Evolutionary conservation across 768 basidiomycete species (phyloP), one percentile per base, ranked within the genome.

Genomic region (Inosperma sp.): DNA sequence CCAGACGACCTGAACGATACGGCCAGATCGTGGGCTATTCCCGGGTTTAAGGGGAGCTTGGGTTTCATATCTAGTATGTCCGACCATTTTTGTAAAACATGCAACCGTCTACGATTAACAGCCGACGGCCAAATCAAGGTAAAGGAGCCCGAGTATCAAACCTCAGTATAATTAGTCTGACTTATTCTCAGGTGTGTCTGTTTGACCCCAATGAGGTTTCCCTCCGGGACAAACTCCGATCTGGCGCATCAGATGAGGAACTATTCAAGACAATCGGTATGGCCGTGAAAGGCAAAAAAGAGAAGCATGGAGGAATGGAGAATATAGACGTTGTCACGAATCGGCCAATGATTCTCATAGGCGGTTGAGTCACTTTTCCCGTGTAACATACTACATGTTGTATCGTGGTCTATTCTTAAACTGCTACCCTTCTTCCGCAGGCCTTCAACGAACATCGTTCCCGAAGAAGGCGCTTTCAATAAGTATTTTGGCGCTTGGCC

Each of bases 41-140:
- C 85, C 0, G 85, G 84, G 5, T 80, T 83, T 62, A 56, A 54
- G 52, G 91, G 90, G 19, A 80, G 73, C 62, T 78, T 84, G 65
- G 91, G 84, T n/a, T 91, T 93, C 68, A 94, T 94, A 62, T 89
- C 83, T 62, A 90, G 86, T 72, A 92, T 92, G 91, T 93, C 89
- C 14, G 90, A 94, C 66, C 91, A 93, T 67, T 92, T 94, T 60
- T 93, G 91, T 66, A 77, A 80, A 1, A 82, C 84, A 1, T 94
- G 91, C 70, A 92, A 90, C 59, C 78, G 91, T 50, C 72, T 93
- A 43, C 76, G 92, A 34, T 73, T 94, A 39, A 93, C 88, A n/a
- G 86, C 90, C 10, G 91, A 94, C 59, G 91, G 93, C 5, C 81
- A 93, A 62, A 88, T 94, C 58, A 94, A 94, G 77, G 89, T 80